Conservation (phyloP, 2,329 filamentous ascomycete species). For the Sporothrix brunneoviolacea region DNA sequence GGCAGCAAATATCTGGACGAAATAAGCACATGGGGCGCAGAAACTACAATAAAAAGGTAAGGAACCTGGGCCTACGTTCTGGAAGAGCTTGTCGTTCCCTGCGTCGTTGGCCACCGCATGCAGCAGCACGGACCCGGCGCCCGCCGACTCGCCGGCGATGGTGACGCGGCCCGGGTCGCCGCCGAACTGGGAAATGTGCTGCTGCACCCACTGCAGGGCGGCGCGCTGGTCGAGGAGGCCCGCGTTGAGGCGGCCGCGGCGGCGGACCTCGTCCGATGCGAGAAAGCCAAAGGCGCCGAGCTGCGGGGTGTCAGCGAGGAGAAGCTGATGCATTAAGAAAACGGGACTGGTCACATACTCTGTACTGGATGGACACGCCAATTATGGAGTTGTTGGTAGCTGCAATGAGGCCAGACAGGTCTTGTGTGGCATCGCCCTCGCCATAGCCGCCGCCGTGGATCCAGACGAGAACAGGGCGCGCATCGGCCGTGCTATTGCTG, state of each 20-base stretch:
- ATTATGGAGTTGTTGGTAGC: conserved; percentile 22
- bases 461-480: conserved; percentile 44
- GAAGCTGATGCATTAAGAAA: too few species aligned
- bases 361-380: conserved; percentile 24
- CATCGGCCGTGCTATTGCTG: background rate
- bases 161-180: conserved; percentile 38
- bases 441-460: conserved; percentile 34
- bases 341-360: too few species aligned
- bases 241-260: conserved; percentile 30
- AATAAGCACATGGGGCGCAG: too few species aligned
- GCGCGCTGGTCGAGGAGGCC: conserved; percentile 33
- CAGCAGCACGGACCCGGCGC: conserved; percentile 38
- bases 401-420: conserved; percentile 20
- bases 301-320: background rate
- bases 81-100: conserved; percentile 17
- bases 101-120: conserved; percentile 30
- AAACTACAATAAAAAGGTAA: too few species aligned
- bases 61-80: background rate
- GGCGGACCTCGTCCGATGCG: conserved; percentile 13
- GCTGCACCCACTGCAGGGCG: conserved; percentile 39
- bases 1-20: conserved; percentile 4
- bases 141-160: conserved; percentile 40
- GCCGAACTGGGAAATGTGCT: conserved; percentile 37
- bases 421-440: conserved; percentile 17
- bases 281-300: conserved; percentile 19